These are phyloP conservation scores for Parachlorella kessleri DNA, from an alignment of 139 green algal genomes.

Conservation along the genomic window DNA sequence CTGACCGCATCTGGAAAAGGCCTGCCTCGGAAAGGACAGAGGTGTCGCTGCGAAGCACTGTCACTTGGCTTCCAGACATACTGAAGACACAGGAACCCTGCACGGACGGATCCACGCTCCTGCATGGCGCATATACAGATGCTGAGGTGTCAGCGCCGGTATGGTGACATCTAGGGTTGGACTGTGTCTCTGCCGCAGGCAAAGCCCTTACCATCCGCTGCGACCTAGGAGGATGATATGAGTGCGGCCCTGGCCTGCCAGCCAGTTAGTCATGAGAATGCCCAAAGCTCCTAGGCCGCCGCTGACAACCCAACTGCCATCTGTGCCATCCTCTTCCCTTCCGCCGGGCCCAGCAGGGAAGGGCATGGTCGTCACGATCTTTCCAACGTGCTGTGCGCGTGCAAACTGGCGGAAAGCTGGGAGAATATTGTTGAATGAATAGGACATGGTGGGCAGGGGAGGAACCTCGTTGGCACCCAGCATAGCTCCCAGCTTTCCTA, in stretches of 20 bases:
- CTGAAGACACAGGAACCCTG: neutral
- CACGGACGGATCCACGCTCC: no score
- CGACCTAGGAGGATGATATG: constrained; percentile 17
- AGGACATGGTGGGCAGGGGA: constrained; percentile 41
- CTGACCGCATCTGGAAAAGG: neutral
- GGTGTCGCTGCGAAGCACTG: constrained; percentile 34
- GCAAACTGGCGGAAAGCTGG: constrained; percentile 77
- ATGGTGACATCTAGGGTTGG: no score
- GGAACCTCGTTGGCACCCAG: constrained; percentile 44
- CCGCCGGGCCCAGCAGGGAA: neutral
- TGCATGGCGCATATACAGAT: no score
- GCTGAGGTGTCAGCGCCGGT: no score
- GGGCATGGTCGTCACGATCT: constrained; percentile 66
- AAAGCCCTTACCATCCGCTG: neutral
- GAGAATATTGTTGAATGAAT: constrained; percentile 40
- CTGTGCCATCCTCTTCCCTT: neutral
- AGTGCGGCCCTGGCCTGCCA: neutral
- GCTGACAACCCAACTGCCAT: constrained; percentile 17
- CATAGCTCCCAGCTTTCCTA: constrained; percentile 27
- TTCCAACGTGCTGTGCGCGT: constrained; percentile 77
- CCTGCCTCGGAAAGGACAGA: neutral
- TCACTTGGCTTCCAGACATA: neutral
- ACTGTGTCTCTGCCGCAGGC: no score
- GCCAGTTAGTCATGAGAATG: constrained; percentile 21
- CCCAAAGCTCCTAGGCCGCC: constrained; percentile 33